Evolutionary conservation across 352 stramenopile genomes (phyloP).

Genomic region (Thalassiosira oceanica): DNA sequence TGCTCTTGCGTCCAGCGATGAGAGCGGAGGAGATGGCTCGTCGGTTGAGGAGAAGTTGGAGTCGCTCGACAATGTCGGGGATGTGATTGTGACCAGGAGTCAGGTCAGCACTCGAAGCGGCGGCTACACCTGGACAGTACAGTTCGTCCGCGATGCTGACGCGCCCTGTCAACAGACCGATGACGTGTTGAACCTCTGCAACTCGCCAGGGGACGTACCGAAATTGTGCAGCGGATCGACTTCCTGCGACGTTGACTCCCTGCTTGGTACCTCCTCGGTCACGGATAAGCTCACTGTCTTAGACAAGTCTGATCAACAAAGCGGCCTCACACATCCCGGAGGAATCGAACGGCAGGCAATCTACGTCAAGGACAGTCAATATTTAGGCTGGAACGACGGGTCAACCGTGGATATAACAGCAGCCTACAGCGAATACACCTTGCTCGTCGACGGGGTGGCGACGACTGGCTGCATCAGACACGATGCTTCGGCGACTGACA

Average conservation of each 20-base stretch:
- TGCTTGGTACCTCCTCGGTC: slow-evolving; percentile 45
- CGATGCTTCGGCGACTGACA: slow-evolving; percentile 51
- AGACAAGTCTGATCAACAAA: slow-evolving; percentile 43
- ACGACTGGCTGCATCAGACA: slow-evolving; percentile 74
- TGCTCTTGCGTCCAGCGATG: slow-evolving; percentile 84
- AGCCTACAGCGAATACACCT: slow-evolving; percentile 48
- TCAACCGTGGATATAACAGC: slow-evolving; percentile 28
- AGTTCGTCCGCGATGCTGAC: slow-evolving; percentile 90
- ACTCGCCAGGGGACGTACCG: slow-evolving; percentile 90
- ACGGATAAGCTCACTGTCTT: slow-evolving; percentile 60
- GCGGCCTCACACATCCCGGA: slow-evolving; percentile 37
- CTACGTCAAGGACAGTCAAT: slow-evolving; percentile 59
- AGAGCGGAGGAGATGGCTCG: slow-evolving; percentile 88
- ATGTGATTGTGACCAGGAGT: slow-evolving; percentile 88
- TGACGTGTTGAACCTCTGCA: slow-evolving; percentile 82
- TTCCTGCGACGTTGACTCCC: slow-evolving; percentile 35
- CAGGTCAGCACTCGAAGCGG: slow-evolving; percentile 86
- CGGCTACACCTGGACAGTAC: slow-evolving; percentile 93
- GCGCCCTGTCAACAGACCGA: slow-evolving; percentile 80
- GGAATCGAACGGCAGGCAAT: slow-evolving; percentile 55
- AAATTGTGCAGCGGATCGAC: slow-evolving; percentile 72
- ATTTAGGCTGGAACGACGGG: slow-evolving; percentile 59
- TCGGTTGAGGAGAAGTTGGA: slow-evolving; percentile 95
- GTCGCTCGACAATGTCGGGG: slow-evolving; percentile 89
- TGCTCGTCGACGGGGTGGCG: slow-evolving; percentile 34